phyloP scores from a whole-genome alignment of 257 asterid genomes.

The Schizonepeta tenuifolia region DNA sequence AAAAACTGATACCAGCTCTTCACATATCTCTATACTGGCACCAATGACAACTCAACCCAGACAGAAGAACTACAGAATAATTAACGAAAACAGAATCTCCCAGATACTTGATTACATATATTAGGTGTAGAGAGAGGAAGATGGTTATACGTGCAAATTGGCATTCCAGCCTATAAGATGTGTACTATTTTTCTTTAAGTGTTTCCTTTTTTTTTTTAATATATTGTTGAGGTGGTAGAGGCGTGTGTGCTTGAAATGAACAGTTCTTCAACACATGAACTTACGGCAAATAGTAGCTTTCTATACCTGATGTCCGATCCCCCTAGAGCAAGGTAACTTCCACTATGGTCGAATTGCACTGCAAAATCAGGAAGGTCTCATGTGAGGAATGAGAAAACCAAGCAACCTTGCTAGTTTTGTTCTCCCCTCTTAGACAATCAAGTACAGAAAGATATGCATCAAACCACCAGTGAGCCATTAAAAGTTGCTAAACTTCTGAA shows the following conservation, averaged over 20 bases:
- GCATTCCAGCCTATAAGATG: no score
- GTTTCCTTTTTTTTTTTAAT: no score
- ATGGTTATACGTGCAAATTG: neutral
- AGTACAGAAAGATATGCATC: neutral
- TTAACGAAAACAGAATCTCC: neutral
- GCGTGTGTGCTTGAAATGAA: no score
- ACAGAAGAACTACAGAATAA: neutral
- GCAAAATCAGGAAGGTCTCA: constrained; percentile 35
- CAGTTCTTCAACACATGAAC: no score
- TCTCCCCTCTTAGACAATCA: neutral
- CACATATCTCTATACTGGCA: neutral
- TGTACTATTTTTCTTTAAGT: no score
- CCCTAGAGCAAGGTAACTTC: constrained; percentile 90
- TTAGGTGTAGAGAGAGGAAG: neutral
- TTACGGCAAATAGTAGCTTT: neutral
- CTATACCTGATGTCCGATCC: constrained; percentile 86
- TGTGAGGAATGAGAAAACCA: constrained; percentile 8
- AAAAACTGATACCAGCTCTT: neutral
- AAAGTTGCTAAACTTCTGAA: constrained; percentile 1
- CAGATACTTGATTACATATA: neutral
- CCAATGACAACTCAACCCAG: neutral
- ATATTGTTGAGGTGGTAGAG: no score
- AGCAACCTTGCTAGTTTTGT: neutral
- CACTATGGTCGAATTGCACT: constrained; percentile 97
- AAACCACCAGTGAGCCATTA: neutral